These are phyloP conservation scores for Ciborinia camelliae DNA, from an alignment of 2,329 filamentous ascomycete genomes.

Conservation along the genomic window DNA sequence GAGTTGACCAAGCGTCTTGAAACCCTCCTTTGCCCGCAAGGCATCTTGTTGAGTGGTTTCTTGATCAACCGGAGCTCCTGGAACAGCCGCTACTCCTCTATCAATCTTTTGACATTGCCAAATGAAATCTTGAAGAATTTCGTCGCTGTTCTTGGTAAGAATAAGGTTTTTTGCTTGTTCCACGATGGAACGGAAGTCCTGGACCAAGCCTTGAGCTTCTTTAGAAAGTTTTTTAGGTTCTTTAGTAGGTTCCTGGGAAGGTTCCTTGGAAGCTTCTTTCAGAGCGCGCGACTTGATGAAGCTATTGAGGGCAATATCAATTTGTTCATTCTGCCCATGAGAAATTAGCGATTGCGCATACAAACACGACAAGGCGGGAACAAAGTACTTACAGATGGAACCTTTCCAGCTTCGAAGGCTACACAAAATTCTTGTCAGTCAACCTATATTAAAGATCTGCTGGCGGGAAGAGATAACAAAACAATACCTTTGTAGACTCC, in stretches of 20 bases:
- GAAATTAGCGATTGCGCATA: slow-evolving; percentile 13
- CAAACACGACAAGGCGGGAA: slow-evolving; percentile 2
- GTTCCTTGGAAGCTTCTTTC: too few relatives aligned
- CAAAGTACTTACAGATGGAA: slow-evolving; percentile 58
- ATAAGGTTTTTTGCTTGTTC: slow-evolving; percentile 80
- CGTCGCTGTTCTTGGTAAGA: slow-evolving; percentile 91
- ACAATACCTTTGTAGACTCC: slow-evolving; percentile 69
- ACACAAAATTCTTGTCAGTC: slow-evolving; percentile 28
- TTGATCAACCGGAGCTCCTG: slow-evolving; percentile 68
- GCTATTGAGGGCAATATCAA: slow-evolving; percentile 91
- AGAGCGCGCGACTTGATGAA: slow-evolving; percentile 71
- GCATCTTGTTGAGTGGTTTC: slow-evolving; percentile 77
- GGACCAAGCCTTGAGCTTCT: slow-evolving; percentile 77
- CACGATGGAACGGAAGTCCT: slow-evolving; percentile 75
- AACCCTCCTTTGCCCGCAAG: slow-evolving; percentile 75
- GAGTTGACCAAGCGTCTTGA: slow-evolving; percentile 83
- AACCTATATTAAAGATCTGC: background rate
- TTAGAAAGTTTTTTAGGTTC: slow-evolving; percentile 82
- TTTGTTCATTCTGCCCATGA: slow-evolving; percentile 57
- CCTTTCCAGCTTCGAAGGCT: slow-evolving; percentile 86
- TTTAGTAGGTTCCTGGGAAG: slow-evolving; percentile 71
- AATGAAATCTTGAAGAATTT: slow-evolving; percentile 93
- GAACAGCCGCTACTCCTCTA: slow-evolving; percentile 56
- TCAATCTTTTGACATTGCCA: slow-evolving; percentile 83
- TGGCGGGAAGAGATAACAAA: slow-evolving; percentile 3